Percentiles rank a stretch among this genome's conserved stretches.
phyloP scores from a whole-genome alignment of 1,284 basidiomycete genomes.

The Apiotrichum veenhuisii region DNA sequence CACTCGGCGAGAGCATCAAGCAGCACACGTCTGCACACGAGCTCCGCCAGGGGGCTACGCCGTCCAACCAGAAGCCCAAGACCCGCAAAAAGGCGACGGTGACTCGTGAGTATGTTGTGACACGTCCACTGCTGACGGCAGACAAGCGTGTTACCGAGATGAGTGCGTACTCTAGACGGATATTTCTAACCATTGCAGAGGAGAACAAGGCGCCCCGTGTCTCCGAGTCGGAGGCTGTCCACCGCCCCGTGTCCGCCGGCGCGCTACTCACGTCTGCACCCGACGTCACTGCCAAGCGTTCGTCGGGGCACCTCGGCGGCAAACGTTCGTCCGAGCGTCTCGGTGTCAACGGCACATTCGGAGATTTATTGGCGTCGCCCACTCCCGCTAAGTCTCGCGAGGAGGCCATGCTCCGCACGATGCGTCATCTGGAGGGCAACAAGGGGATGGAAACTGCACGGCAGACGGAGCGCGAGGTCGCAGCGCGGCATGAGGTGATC shows the following conservation, averaged over 20 bases:
- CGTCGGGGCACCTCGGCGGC: conserved; percentile 31
- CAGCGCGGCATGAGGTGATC: conserved; percentile 33
- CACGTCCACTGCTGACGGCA: too few relatives aligned
- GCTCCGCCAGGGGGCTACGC: background rate
- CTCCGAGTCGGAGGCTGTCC: background rate
- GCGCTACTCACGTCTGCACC: background rate
- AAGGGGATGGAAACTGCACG: background rate
- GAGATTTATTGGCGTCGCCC: conserved; percentile 3
- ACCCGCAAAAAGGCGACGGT: background rate
- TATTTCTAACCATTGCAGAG: background rate
- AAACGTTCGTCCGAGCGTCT: too few relatives aligned
- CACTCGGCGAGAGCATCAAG: conserved; percentile 41
- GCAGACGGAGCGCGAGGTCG: conserved; percentile 28
- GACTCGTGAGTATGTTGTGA: too few relatives aligned
- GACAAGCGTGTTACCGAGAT: background rate
- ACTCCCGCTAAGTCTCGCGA: conserved; percentile 8
- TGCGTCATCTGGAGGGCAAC: conserved; percentile 38
- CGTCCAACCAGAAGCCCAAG: background rate
- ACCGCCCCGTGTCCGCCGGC: background rate
- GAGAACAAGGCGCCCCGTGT: background rate
- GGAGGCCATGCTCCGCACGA: conserved; percentile 33
- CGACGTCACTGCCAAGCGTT: conserved; percentile 38
- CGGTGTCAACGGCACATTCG: background rate
- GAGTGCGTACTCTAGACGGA: background rate
- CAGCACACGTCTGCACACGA: conserved; percentile 28